Conservation (phyloP, 306 rosid species). For the Myrica gale region DNA sequence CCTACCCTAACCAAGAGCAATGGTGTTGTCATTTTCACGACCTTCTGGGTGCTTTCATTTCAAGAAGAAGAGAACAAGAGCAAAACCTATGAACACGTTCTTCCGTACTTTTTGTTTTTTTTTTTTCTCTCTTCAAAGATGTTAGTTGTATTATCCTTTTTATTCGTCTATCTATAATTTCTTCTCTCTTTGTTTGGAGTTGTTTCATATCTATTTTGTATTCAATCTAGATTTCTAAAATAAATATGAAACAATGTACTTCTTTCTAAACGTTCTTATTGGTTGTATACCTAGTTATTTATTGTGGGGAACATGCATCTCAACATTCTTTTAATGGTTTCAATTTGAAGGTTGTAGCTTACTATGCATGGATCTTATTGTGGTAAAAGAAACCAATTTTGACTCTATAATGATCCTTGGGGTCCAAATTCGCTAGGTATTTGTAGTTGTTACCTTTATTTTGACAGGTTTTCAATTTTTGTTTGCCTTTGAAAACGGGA, state of each 20-base stretch:
- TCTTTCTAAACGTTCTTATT: not conserved
- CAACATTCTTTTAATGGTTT: not conserved
- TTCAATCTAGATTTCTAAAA: not conserved
- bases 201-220: not conserved
- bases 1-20: no score
- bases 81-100: not conserved
- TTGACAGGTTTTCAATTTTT: not conserved
- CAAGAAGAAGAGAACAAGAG: not conserved
- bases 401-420: not conserved
- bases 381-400: no score
- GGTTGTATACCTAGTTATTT: not conserved
- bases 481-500: not conserved
- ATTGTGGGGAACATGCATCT: not conserved
- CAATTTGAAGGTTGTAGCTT: not conserved
- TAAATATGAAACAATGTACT: not conserved
- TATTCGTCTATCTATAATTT: not conserved
- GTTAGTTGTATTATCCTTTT: not conserved
- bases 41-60: not conserved
- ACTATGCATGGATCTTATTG: not conserved
- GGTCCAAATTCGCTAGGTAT: not conserved
- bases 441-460: not conserved
- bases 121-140: not conserved
- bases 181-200: not conserved
- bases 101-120: not conserved
- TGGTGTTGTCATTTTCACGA: not conserved